Conservation (phyloP, 169 alveolate genomes). For the Plasmodium chabaudi region DNA sequence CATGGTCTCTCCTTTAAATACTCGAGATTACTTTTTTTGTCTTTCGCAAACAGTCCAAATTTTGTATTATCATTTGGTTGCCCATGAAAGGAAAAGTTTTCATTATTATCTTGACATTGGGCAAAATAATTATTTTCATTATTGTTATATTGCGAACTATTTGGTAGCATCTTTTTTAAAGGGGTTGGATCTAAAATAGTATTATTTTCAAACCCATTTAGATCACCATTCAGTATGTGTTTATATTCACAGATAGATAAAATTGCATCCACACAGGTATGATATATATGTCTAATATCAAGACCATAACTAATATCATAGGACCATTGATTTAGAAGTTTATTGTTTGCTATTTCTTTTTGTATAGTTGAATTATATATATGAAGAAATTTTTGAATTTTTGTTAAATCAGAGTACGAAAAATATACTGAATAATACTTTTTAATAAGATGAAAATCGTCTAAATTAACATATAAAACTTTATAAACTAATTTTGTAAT, state of each 20-base stretch:
- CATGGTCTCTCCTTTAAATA: constrained; percentile 42
- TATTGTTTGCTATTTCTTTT: constrained; percentile 52
- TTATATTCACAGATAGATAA: constrained; percentile 45
- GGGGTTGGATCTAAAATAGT: constrained; percentile 11
- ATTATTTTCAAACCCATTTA: constrained; percentile 14
- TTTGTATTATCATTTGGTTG: not conserved
- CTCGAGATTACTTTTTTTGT: constrained; percentile 35
- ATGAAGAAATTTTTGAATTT: constrained; percentile 46
- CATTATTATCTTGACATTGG: too few relatives aligned
- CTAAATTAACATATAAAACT: constrained; percentile 66
- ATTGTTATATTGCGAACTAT: not conserved
- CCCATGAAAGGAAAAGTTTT: not conserved
- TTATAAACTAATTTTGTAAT: constrained; percentile 55
- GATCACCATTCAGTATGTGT: constrained; percentile 11
- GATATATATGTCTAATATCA: constrained; percentile 64
- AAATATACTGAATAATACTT: constrained; percentile 68
- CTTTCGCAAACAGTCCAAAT: constrained; percentile 20
- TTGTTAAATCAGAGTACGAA: constrained; percentile 34
- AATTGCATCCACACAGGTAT: constrained; percentile 69
- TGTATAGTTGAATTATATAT: constrained; percentile 69
- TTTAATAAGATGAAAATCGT: constrained; percentile 64
- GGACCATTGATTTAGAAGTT: constrained; percentile 56
- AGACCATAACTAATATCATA: constrained; percentile 66
- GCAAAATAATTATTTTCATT: not conserved
- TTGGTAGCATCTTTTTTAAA: not conserved